Conservation (phyloP, 805 yeast genomes). For the Myxozyma mucilagina region DNA sequence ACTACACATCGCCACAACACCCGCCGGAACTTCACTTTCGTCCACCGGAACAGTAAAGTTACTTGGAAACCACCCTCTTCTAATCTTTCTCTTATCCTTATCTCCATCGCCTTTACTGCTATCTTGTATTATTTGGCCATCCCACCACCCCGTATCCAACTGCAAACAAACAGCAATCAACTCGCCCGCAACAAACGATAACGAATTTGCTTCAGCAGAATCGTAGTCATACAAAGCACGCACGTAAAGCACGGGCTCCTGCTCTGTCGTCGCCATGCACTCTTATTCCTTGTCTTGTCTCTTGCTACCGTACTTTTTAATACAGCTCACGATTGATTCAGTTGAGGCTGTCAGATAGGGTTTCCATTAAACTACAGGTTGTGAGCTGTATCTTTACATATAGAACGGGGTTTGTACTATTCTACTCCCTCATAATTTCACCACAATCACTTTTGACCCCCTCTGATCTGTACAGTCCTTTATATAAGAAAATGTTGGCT, state of each 20-base stretch:
- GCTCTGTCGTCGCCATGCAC: slow-evolving; percentile 3
- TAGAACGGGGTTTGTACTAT: too few relatives aligned
- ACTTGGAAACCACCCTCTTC: slow-evolving; percentile 48
- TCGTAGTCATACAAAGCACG: slow-evolving; percentile 80
- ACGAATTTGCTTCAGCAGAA: slow-evolving; percentile 67
- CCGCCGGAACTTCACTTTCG: slow-evolving; percentile 7
- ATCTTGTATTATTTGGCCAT: slow-evolving; percentile 41
- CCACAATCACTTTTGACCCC: too few relatives aligned
- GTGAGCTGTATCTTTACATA: too few relatives aligned
- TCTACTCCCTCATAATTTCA: too few relatives aligned
- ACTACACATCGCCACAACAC: slow-evolving; percentile 3
- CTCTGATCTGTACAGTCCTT: too few relatives aligned
- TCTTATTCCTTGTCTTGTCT: too few relatives aligned
- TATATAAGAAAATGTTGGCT: too few relatives aligned
- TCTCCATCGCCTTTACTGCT: too few relatives aligned
- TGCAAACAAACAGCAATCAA: slow-evolving; percentile 42
- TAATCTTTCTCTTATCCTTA: slow-evolving; percentile 30
- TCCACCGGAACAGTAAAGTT: slow-evolving; percentile 49
- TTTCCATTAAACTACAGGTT: too few relatives aligned
- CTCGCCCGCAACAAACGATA: slow-evolving; percentile 40
- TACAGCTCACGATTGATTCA: too few relatives aligned
- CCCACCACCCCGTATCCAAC: slow-evolving; percentile 49
- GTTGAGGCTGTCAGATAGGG: too few relatives aligned
- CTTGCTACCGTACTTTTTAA: too few relatives aligned
- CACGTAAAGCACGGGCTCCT: slow-evolving; percentile 45